phyloP scores from a whole-genome alignment of 495 filamentous ascomycete genomes.

The Cudoniella acicularis region DNA sequence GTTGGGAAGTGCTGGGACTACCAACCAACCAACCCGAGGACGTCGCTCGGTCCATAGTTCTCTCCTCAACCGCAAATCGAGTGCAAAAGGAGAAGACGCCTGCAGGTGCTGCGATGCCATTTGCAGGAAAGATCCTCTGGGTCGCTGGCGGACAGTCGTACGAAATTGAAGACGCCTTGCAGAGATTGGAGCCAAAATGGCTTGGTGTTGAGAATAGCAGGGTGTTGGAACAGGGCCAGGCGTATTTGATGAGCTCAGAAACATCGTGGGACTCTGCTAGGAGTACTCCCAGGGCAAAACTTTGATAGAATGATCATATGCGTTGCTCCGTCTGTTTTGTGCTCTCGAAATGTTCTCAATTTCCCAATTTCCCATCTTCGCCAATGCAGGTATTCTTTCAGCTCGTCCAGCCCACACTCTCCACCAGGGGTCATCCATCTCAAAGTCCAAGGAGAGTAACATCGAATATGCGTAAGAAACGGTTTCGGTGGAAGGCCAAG shows the following conservation, averaged over 20 bases:
- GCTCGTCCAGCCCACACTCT: too few species aligned
- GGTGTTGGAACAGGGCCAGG: slow-evolving; percentile 28
- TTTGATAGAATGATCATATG: too few species aligned
- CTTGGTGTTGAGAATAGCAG: slow-evolving; percentile 31
- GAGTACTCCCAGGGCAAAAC: not conserved
- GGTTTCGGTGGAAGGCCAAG: too few species aligned
- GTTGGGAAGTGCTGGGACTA: slow-evolving; percentile 29
- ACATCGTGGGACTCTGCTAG: slow-evolving; percentile 26
- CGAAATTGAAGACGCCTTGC: slow-evolving; percentile 35
- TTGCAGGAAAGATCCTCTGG: slow-evolving; percentile 33
- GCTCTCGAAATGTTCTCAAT: too few species aligned
- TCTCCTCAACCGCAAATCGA: slow-evolving; percentile 31
- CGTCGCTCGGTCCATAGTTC: slow-evolving; percentile 29
- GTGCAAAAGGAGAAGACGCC: slow-evolving; percentile 16
- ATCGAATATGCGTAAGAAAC: too few species aligned
- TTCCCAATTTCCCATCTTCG: too few species aligned
- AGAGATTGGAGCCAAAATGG: slow-evolving; percentile 32
- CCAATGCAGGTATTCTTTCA: too few species aligned
- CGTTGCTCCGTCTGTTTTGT: too few species aligned
- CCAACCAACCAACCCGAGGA: slow-evolving; percentile 33
- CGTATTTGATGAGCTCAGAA: slow-evolving; percentile 26
- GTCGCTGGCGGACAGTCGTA: slow-evolving; percentile 33
- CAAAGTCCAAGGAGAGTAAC: too few species aligned
- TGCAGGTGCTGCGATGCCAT: slow-evolving; percentile 26
- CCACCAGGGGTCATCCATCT: too few species aligned